Base-by-base conservation (phyloP, 345 rosid genomes). In the Erysimum cheiranthoides region DNA sequence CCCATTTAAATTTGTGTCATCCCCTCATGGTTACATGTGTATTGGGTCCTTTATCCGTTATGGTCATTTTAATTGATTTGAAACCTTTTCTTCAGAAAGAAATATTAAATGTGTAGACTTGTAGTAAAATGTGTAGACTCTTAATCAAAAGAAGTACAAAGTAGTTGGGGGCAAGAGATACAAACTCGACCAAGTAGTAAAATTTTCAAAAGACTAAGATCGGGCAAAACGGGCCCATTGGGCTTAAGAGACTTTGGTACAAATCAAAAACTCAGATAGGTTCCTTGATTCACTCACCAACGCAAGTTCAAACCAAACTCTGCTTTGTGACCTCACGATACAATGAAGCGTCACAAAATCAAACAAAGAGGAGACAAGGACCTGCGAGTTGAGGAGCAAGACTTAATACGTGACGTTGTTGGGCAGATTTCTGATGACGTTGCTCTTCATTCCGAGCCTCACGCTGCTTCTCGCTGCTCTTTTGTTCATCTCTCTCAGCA, bases 391-490 rank as follows among this genome's bases (percentile, higher is more conserved):
- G 13, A 51, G 47, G 18, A 17, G 43, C 32, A 36, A 59, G 56
- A 58, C 85, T 46, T 89, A 89, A 84, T 86, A 83, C 0, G 90
- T 82, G 65, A 87, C 97, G 70, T 88, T 88, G 68, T 88, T 95
- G 1, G 98, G 97, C 77, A 92, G 81, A 74, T 95, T 90, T 63
- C 92, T 81, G 39, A 93, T 90, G 54, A 88, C 85, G 57, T 90
- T 95, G 71, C 70, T 92, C 84, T 95, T 92, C 96, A 92, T 77
- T 32, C 90, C 97, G 0, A 92, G 76, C 82, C 86, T 92, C 8
- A 85, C 64, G 52, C 93, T 84, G 87, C 79, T 83, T 3, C 78
- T 82, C 42, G 90, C 96, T 53, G 75, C 87, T 18, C 93, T 86
- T 2, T 82, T 77, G 79, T 85, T 89, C 90, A 95, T 86, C 81